Evolutionary conservation across 1,284 basidiomycete genomes (phyloP).

Genomic region (Sanghuangporus baumii): DNA sequence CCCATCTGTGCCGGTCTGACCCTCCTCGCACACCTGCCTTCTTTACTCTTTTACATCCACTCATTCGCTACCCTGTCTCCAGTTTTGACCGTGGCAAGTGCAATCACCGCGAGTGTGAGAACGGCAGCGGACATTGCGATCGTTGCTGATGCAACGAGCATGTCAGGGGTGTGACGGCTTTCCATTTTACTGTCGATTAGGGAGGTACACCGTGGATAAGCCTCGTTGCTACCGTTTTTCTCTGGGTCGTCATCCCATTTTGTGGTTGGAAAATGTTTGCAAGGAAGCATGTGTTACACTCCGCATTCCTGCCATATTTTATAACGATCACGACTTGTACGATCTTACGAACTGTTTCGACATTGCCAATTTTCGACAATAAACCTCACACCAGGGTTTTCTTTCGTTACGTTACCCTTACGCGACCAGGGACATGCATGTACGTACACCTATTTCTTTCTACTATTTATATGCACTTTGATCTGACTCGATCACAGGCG

Average conservation of each 20-base stretch:
- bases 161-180: constrained; percentile 35
- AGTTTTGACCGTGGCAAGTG: constrained; percentile 46
- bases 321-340: not conserved
- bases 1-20: constrained; percentile 50
- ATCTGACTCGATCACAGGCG: not conserved
- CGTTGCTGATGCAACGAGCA: constrained; percentile 42
- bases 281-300: too few relatives aligned
- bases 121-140: constrained; percentile 58
- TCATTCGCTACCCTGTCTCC: constrained; percentile 51
- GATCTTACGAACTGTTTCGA: not conserved
- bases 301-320: too few relatives aligned
- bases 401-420: too few relatives aligned
- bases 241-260: constrained; percentile 60
- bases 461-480: too few relatives aligned
- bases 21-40: constrained; percentile 50
- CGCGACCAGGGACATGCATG: too few relatives aligned
- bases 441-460: too few relatives aligned
- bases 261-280: not conserved
- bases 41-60: constrained; percentile 28
- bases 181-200: constrained; percentile 43
- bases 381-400: not conserved
- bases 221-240: constrained; percentile 43
- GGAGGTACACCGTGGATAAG: constrained; percentile 74
- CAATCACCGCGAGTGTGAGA: constrained; percentile 46
- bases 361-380: not conserved